Evolutionary conservation across 2,329 filamentous ascomycete species (phyloP), one percentile per base, ranked within the genome.

Genomic region (Rugonectria rugulosa): DNA sequence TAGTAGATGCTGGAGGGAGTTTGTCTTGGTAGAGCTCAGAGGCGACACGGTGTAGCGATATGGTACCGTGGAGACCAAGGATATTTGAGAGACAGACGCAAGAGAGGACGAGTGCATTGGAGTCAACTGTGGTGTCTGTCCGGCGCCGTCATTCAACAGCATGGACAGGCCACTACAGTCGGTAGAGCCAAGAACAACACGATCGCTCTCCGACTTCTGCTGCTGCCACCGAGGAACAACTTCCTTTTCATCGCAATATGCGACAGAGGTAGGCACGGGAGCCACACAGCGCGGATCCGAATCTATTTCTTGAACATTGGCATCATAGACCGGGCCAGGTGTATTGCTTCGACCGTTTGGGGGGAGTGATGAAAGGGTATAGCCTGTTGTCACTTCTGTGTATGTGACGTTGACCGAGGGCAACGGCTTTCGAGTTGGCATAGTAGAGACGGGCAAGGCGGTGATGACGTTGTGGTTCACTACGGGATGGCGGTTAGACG

Each of bases 241-340:
- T n/a, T 50, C 37, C n/a, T 50, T 50, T 21, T 50, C 47, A 21
- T 50, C 47, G n/a, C 17, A 31, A 14, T 34, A 50, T n/a, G 19
- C 8, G 8, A n/a, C 6, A 7, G 14, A 31, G 11, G 36, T 12
- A 4, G 31, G 26, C 1, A 15, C 15, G 7, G 27, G 4, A 2
- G 17, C 7, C 9, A 15, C 19, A 10, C n/a, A 12, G 15, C 26
- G 14, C 7, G 21, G 24, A 8, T 17, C 11, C 6, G 12, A 15
- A 19, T 42, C 21, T 6, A 34, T 12, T 4, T 23, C 29, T 3
- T 36, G 20, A 15, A 32, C 11, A 4, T 50, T 17, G 15, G 27
- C 8, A n/a, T n/a, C n/a, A n/a, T n/a, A n/a, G n/a, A n/a, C n/a
- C n/a, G n/a, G n/a, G n/a, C n/a, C n/a, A n/a, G n/a, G n/a, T 46